phyloP scores from a whole-genome alignment of 495 filamentous ascomycete genomes.

The Usnea hakonensis region DNA sequence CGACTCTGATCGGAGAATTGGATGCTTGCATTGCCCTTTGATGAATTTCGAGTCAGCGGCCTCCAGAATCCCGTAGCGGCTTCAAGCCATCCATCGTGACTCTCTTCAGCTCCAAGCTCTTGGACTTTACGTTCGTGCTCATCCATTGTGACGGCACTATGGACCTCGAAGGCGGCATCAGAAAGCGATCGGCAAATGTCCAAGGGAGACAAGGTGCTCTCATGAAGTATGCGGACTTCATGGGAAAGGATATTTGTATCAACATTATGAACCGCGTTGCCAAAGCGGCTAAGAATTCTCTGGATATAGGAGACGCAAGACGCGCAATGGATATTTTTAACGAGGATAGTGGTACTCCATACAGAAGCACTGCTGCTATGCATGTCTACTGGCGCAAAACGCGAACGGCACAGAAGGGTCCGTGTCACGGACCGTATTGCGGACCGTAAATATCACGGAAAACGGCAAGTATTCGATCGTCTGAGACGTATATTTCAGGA shows the following conservation, averaged over 20 bases:
- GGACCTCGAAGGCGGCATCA: constrained; percentile 45
- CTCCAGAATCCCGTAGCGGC: constrained; percentile 16
- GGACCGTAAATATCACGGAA: too few relatives aligned
- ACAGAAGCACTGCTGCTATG: background rate
- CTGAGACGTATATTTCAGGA: too few relatives aligned
- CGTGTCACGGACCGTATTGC: too few relatives aligned
- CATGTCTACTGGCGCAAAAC: background rate
- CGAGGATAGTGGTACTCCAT: constrained; percentile 35
- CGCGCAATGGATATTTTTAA: constrained; percentile 46
- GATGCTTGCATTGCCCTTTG: background rate
- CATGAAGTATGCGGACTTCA: constrained; percentile 38
- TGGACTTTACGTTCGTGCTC: constrained; percentile 24
- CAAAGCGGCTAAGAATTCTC: constrained; percentile 33
- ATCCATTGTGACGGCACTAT: constrained; percentile 39
- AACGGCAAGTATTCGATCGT: background rate
- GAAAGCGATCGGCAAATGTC: constrained; percentile 37
- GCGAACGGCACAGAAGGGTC: background rate
- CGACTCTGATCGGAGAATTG: constrained; percentile 22
- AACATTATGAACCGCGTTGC: constrained; percentile 30
- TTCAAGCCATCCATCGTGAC: constrained; percentile 27
- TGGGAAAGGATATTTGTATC: constrained; percentile 41
- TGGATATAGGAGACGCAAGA: constrained; percentile 46
- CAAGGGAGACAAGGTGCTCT: constrained; percentile 24
- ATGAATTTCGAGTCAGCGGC: constrained; percentile 2
- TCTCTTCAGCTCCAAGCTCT: constrained; percentile 31